These are phyloP conservation scores for Entrophospora sp. DNA, from an alignment of 192 early-diverging fungal genomes.

Conservation along the genomic window DNA sequence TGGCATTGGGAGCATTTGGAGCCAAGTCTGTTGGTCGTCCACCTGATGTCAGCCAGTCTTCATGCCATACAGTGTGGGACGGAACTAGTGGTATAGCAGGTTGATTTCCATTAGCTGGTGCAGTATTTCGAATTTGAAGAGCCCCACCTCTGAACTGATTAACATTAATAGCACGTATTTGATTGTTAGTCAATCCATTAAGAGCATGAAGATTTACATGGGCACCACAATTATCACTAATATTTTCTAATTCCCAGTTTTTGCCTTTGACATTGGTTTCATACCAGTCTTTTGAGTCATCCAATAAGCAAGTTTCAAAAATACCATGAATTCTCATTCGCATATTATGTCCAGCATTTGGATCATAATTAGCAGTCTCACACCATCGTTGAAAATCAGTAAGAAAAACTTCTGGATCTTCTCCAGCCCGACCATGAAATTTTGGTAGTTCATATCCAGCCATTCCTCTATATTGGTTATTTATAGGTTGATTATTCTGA, in stretches of 20 bases:
- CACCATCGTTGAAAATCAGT: neutral
- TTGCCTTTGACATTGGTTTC: neutral
- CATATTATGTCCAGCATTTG: neutral
- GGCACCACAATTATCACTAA: neutral
- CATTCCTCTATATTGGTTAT: neutral
- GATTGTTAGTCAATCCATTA: neutral
- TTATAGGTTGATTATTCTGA: conserved; percentile 17
- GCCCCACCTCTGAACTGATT: neutral
- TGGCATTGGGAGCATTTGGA: neutral
- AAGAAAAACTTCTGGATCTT: conserved; percentile 5
- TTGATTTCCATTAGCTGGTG: neutral
- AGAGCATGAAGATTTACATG: neutral
- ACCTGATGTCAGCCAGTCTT: neutral
- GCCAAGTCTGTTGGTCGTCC: neutral
- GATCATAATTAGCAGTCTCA: neutral
- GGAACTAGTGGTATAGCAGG: neutral
- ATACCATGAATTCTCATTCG: neutral
- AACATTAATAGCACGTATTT: neutral
- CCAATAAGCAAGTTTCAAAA: neutral
- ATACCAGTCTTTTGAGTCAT: conserved; percentile 3
- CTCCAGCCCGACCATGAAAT: neutral
- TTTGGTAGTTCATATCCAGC: neutral
- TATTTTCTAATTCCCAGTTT: conserved; percentile 7
- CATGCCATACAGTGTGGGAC: neutral
- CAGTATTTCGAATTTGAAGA: neutral